Evolutionary conservation across 495 filamentous ascomycete genomes (phyloP).

Genomic region (Chaetomium cochliodes): DNA sequence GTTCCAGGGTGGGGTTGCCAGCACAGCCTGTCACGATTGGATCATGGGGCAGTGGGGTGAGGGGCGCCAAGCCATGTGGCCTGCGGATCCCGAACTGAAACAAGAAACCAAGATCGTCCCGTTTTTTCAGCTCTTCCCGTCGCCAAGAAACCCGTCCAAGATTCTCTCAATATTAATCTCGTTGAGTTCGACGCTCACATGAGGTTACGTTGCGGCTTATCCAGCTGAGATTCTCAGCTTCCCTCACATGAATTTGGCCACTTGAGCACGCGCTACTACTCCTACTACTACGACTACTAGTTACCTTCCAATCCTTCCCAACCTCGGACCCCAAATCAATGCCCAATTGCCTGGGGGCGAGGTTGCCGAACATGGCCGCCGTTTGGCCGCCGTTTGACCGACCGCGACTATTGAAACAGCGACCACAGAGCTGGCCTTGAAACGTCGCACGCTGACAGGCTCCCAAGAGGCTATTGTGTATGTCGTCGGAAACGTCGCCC

Average conservation of each 20-base stretch:
- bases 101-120: conserved; percentile 4
- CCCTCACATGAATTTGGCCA: not conserved
- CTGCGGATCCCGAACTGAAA: conserved; percentile 14
- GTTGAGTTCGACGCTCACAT: not conserved
- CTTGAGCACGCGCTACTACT: not conserved
- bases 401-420: conserved; percentile 3
- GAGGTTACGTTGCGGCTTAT: not conserved
- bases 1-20: conserved; percentile 10
- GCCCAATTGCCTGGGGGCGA: not conserved
- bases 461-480: too few relatives aligned
- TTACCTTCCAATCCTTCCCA: too few relatives aligned
- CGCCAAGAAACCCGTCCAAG: not conserved
- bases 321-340: not conserved
- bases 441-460: conserved; percentile 6
- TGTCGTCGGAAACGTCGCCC: too few relatives aligned
- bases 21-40: conserved; percentile 10
- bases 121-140: not conserved
- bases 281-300: not conserved
- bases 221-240: conserved; percentile 1
- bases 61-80: conserved; percentile 18
- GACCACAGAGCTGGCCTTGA: not conserved
- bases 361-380: not conserved
- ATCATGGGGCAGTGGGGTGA: conserved; percentile 3
- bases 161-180: not conserved
- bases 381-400: not conserved